These are phyloP conservation scores for Brassica napus DNA, from an alignment of 345 rosid genomes.

Conservation along the genomic window DNA sequence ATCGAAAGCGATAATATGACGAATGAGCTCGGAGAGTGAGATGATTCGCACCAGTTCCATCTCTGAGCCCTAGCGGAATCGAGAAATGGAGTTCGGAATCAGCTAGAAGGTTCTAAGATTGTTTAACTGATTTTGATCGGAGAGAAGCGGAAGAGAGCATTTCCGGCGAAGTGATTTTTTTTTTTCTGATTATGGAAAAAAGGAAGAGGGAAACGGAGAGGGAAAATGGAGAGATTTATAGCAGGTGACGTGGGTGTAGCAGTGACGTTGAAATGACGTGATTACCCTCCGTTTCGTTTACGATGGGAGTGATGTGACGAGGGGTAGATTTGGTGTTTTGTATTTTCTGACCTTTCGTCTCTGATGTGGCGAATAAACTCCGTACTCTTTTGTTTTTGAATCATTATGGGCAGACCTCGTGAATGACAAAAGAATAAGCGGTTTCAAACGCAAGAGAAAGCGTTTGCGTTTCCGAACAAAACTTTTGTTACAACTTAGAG, in stretches of 20 bases:
- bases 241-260: constrained; percentile 25
- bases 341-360: background rate
- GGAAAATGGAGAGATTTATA: constrained; percentile 25
- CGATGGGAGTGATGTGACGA: background rate
- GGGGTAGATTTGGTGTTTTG: constrained; percentile 2
- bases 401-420: background rate
- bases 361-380: background rate
- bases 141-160: background rate
- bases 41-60: background rate
- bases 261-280: background rate
- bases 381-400: background rate
- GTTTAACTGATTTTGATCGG: background rate
- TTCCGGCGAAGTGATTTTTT: constrained; percentile 9
- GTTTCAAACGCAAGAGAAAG: background rate
- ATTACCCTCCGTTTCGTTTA: constrained; percentile 10
- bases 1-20: background rate
- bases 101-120: background rate
- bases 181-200: background rate
- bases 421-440: background rate
- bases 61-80: background rate
- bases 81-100: background rate
- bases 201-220: constrained; percentile 6
- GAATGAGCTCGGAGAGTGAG: background rate
- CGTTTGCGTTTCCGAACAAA: background rate
- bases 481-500: too few relatives aligned